phyloP scores from a whole-genome alignment of 192 early-diverging fungal genomes.

The Gryganskiella cystojenkinii region DNA sequence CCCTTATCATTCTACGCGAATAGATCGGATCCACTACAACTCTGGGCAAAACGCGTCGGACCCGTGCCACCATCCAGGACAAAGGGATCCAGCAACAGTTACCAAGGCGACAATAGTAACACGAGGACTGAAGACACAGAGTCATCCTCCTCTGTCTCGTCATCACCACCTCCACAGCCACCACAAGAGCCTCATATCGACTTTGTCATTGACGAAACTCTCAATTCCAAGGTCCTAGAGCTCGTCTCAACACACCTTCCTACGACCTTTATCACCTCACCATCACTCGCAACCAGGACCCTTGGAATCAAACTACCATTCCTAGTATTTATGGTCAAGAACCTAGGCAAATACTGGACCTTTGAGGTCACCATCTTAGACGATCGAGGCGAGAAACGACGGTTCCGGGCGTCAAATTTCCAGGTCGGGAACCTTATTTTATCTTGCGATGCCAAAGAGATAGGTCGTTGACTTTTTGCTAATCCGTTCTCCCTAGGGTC shows the following conservation, averaged over 20 bases:
- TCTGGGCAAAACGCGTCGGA: slow-evolving; percentile 37
- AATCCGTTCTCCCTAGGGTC: too few species aligned
- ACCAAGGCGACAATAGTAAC: slow-evolving; percentile 78
- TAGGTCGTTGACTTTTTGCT: too few species aligned
- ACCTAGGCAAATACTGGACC: slow-evolving; percentile 89
- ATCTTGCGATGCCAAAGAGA: too few species aligned
- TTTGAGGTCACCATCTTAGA: slow-evolving; percentile 93
- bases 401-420: slow-evolving; percentile 92
- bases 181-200: slow-evolving; percentile 73
- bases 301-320: slow-evolving; percentile 94
- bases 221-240: slow-evolving; percentile 85
- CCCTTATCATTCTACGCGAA: too few species aligned
- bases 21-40: slow-evolving; percentile 35
- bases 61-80: slow-evolving; percentile 17
- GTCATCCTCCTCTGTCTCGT: slow-evolving; percentile 31
- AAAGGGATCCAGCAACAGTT: slow-evolving; percentile 42
- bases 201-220: slow-evolving; percentile 82
- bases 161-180: slow-evolving; percentile 10
- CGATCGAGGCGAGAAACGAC: slow-evolving; percentile 80
- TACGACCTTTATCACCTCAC: slow-evolving; percentile 91
- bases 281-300: slow-evolving; percentile 74
- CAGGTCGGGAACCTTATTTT: slow-evolving; percentile 65
- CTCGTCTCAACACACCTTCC: slow-evolving; percentile 82
- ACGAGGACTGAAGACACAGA: slow-evolving; percentile 56
- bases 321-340: slow-evolving; percentile 90